Base-by-base conservation (phyloP, 108 stramenopile genomes). In the Licmophora abbreviata region DNA sequence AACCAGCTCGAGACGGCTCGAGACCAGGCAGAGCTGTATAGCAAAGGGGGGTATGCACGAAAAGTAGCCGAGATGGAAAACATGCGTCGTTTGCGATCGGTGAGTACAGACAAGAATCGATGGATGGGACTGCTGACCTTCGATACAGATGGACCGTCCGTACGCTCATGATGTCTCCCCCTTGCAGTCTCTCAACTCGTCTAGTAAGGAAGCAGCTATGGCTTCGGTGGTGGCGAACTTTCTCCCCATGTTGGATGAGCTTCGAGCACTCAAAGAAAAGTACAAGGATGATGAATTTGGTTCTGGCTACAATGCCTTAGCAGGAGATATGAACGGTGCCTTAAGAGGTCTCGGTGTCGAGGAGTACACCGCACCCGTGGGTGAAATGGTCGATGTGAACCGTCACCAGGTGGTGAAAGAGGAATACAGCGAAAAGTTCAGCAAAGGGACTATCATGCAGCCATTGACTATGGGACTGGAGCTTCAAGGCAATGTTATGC, bases 1-100 rank as follows among this genome's bases (percentile, higher is more conserved):
- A 40, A 59, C n/a, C 29, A 55, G 21, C 45, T 85, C n/a, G 50
- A 48, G 24, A 52, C 47, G 47, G 41, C 66, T 9, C 31, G 59
- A 36, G 78, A 85, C 26, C 38, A 56, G 35, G 76, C 67, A 18
- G 87, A 85, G n/a, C 65, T 74, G 58, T 83, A 78, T 53, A 71
- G 79, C 43, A 63, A 74, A 36, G 63, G 56, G 37, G 87, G 87
- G 56, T 89, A 85, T 53, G 87, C 83, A 1, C 72, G 87, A 29
- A 75, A 79, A 44, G 83, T 89, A 10, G 87, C 87, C 3, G 68
- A 76, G 36, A 74, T 89, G 65, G 87, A 89, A 66, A 74, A 79
- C 52, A 81, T 78, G 59, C 63, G 77, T 51, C 64, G 79, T 0
- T 68, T 65, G 31, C 69, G 79, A 45, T 78, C 72, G 17, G 81